Evolutionary conservation across 345 rosid genomes (phyloP), one percentile per base, ranked within the genome.

Genomic region (Abelmoschus esculentus): DNA sequence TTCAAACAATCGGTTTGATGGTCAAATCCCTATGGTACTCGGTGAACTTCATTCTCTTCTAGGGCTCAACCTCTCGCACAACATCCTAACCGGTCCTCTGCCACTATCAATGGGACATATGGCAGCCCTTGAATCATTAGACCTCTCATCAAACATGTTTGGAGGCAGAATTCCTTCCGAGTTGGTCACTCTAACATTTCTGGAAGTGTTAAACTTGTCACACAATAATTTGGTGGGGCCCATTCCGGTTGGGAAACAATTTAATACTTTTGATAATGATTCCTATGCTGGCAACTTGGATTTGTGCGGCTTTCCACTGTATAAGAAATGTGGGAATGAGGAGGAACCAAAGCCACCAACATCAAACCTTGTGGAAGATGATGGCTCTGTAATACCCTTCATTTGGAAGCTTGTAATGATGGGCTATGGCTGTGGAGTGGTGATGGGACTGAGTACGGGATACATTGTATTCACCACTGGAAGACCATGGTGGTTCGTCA

Each of bases 121-220:
- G 15, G 9, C 1, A 9, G 26, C 28, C 3, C 72, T 81, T 0
- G 76, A 59, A 22, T 79, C 66, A 18, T 22, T 78, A 1, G 74
- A 78, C 5, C 64, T 73, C 38, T 77, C 69, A 0, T 47, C 6
- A 14, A 78, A 74, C 70, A 61, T 55, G n/a, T 73, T 74, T 15
- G 57, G 9, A 5, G 70, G 56, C 6, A 28, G 42, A 15, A 66
- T 66, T 47, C 70, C 70, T 66, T 7, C 18, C 12, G 31, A 66
- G 50, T 28, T 46, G 22, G 40, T 52, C 5, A 46, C 0, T 13
- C 28, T 66, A 29, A 66, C 70, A 26, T 47, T 66, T 22, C 70
- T 66, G 9, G 28, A 0, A 28, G 58, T 49, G 42, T 29, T 66
- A 15, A 14, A 29, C 2, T 5, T 50, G 2, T 49, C 58, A 0